Evolutionary conservation across 805 yeast genomes (phyloP), one percentile per base, ranked within the genome.

Genomic region (Suhomyces emberorum): DNA sequence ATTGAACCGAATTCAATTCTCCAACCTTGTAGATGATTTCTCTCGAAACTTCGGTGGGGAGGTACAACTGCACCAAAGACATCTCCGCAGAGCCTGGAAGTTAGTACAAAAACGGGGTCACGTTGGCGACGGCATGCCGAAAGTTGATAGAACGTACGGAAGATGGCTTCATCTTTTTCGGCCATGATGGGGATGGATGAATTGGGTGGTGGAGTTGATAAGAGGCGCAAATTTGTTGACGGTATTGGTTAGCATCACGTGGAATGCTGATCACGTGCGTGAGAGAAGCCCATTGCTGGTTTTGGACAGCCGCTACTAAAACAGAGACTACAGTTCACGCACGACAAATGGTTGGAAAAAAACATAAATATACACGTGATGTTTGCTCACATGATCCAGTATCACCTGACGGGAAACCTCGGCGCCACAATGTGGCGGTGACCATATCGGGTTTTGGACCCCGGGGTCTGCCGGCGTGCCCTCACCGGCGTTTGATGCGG

Each of bases 31-130:
- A 77, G n/a, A 88, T 82, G 25, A 88, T 78, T 41, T 88, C 95
- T 44, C 97, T 72, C 6, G 95, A 78, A 29, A 85, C 81, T 63
- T 93, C 99, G 18, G 86, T 80, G 7, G 98, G 91, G 41, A 93
- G 79, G 60, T 87, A 91, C 49, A 93, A 71, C 68, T 93, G 96
- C 35, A 91, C 84, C 51, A 89, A 76, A 32, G 95, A 79, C 98
- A 93, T 95, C 54, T 86, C 95, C 82, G 98, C 98, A 39, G 98
- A 89, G 72, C 96, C 69, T 61, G 38, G 28, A 28, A 9, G 49
- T 48, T 48, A 48, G 38, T 24, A 32, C n/a, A n/a, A n/a, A n/a
- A n/a, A n/a, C n/a, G n/a, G n/a, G n/a, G n/a, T n/a, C n/a, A n/a
- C n/a, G n/a, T n/a, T 11, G 28, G 20, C 4, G 17, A 8, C 14